phyloP scores from a whole-genome alignment of 2,329 filamentous ascomycete species.

The Trichophyton rubrum region DNA sequence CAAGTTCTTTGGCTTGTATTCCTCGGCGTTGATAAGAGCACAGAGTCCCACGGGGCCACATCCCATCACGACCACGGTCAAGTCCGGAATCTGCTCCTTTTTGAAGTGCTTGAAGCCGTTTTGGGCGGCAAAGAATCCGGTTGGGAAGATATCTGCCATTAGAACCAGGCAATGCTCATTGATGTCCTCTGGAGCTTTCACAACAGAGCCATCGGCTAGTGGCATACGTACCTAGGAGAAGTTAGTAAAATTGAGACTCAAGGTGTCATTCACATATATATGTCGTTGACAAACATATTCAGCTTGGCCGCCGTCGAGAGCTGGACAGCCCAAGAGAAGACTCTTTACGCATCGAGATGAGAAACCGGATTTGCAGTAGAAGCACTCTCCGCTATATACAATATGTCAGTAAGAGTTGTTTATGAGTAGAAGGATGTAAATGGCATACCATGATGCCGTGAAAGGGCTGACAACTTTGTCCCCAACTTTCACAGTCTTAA shows the following conservation, averaged over 20 bases:
- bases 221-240: slow-evolving; percentile 53
- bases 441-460: slow-evolving; percentile 57
- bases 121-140: slow-evolving; percentile 65
- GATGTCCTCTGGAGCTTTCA: slow-evolving; percentile 59
- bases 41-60: slow-evolving; percentile 81
- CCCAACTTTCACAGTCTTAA: slow-evolving; percentile 57
- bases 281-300: slow-evolving; percentile 46
- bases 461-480: slow-evolving; percentile 76
- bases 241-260: background rate
- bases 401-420: background rate
- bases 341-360: slow-evolving; percentile 64
- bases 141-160: slow-evolving; percentile 90
- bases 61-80: slow-evolving; percentile 66
- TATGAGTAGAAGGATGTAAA: background rate
- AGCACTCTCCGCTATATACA: slow-evolving; percentile 51
- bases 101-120: slow-evolving; percentile 60
- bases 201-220: slow-evolving; percentile 65
- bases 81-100: slow-evolving; percentile 46
- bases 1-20: slow-evolving; percentile 60
- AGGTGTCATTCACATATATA: background rate
- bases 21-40: slow-evolving; percentile 63
- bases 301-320: slow-evolving; percentile 66
- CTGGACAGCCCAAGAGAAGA: slow-evolving; percentile 55
- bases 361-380: slow-evolving; percentile 67
- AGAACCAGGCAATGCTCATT: slow-evolving; percentile 64